Percentiles rank a stretch among this genome's conserved stretches.
These are phyloP conservation scores for Plasmodium gallinaceum DNA, from an alignment of 169 alveolate genomes.

Conservation along the genomic window DNA sequence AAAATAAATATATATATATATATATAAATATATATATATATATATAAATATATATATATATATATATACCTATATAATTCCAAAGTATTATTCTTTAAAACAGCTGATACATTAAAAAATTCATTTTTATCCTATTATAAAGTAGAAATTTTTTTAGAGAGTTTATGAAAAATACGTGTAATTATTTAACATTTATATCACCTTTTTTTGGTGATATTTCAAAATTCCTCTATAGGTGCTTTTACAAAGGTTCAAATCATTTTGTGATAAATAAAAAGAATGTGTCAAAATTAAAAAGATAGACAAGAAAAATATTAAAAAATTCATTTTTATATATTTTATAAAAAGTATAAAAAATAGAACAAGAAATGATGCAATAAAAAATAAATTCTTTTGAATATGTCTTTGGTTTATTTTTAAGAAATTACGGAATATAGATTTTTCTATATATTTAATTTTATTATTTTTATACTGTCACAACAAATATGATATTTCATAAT, in stretches of 20 bases:
- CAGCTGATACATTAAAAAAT: constrained; percentile 46
- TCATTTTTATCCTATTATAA: constrained; percentile 36
- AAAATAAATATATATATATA: neutral
- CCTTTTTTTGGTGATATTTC: constrained; percentile 67
- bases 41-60: constrained; percentile 1
- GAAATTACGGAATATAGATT: no score
- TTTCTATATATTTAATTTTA: neutral
- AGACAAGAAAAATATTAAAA: constrained; percentile 12
- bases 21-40: constrained; percentile 7
- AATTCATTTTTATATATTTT: constrained; percentile 36
- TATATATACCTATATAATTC: constrained; percentile 42
- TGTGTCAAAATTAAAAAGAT: constrained; percentile 16
- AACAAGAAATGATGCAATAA: neutral
- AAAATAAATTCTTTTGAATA: no score
- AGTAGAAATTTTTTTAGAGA: no score
- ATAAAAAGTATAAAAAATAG: neutral
- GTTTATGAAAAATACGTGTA: neutral
- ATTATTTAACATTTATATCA: neutral
- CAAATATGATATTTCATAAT: no score
- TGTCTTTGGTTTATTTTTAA: no score
- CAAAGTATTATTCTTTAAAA: constrained; percentile 39
- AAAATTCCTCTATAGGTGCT: constrained; percentile 63
- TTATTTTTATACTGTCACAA: no score
- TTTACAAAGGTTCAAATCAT: constrained; percentile 34
- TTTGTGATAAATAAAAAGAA: constrained; percentile 17